Evolutionary conservation across 352 stramenopile species (phyloP).

Genomic region (Stramenopiles sp.): DNA sequence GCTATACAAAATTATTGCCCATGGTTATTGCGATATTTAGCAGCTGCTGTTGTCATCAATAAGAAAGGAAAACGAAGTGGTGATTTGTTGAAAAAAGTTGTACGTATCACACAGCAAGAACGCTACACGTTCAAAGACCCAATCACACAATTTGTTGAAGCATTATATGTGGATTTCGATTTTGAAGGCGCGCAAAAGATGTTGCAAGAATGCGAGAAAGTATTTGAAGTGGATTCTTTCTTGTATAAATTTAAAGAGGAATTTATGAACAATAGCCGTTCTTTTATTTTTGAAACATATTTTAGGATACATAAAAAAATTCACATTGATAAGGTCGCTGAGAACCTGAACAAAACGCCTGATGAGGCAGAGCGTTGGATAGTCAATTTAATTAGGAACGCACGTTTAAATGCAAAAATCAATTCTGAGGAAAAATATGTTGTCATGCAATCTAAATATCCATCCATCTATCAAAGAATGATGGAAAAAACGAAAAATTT

Average conservation of each 20-base stretch:
- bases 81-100: slow-evolving; percentile 77
- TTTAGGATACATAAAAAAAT: slow-evolving; percentile 97
- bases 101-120: slow-evolving; percentile 80
- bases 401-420: slow-evolving; percentile 90
- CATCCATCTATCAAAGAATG: slow-evolving; percentile 84
- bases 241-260: slow-evolving; percentile 69
- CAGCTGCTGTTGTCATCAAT: slow-evolving; percentile 83
- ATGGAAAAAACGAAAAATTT: slow-evolving; percentile 92
- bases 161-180: slow-evolving; percentile 93
- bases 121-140: slow-evolving; percentile 51
- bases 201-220: slow-evolving; percentile 72
- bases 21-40: slow-evolving; percentile 89
- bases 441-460: slow-evolving; percentile 75
- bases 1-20: slow-evolving; percentile 95
- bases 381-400: slow-evolving; percentile 93
- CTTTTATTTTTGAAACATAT: slow-evolving; percentile 98
- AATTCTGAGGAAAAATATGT: slow-evolving; percentile 87
- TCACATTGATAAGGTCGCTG: slow-evolving; percentile 83
- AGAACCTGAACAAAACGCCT: slow-evolving; percentile 82
- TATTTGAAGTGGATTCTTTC: slow-evolving; percentile 92
- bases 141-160: slow-evolving; percentile 84
- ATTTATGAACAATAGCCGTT: slow-evolving; percentile 89
- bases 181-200: slow-evolving; percentile 88
- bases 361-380: slow-evolving; percentile 95
- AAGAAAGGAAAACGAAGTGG: slow-evolving; percentile 70